Conservation (phyloP, 257 asterid species). For the Ehretia macrophylla region DNA sequence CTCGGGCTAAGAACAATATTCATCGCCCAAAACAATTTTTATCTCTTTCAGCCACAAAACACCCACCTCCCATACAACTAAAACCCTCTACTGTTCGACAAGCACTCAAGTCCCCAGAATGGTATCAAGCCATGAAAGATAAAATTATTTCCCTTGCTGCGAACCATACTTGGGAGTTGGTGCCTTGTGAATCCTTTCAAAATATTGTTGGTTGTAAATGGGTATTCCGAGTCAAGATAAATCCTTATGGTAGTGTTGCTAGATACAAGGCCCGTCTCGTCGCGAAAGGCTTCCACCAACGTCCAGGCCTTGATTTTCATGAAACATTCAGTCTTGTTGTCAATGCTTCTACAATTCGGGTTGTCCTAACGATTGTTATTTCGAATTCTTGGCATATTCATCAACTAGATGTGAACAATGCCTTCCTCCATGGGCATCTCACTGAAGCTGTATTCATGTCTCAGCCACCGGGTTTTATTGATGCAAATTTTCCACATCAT, state of each 20-base stretch:
- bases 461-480: neutral
- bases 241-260: neutral
- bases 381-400: neutral
- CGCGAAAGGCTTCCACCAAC: constrained; percentile 1
- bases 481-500: neutral
- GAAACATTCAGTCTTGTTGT: constrained; percentile 3
- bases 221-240: neutral
- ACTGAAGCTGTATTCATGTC: neutral
- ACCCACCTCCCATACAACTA: neutral
- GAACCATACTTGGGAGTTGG: neutral
- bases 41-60: no score
- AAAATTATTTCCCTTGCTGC: neutral
- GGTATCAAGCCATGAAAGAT: neutral
- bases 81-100: neutral
- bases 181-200: neutral
- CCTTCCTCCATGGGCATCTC: neutral
- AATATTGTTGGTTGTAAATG: constrained; percentile 1
- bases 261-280: neutral
- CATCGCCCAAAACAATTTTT: neutral
- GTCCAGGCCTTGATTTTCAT: neutral
- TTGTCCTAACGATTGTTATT: neutral
- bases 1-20: neutral
- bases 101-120: neutral
- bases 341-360: no score
- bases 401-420: constrained; percentile 1